Percentiles rank a stretch among this genome's conserved stretches.
These are phyloP conservation scores for Linnemannia elongata DNA, from an alignment of 192 early-diverging fungal genomes.

Conservation along the genomic window DNA sequence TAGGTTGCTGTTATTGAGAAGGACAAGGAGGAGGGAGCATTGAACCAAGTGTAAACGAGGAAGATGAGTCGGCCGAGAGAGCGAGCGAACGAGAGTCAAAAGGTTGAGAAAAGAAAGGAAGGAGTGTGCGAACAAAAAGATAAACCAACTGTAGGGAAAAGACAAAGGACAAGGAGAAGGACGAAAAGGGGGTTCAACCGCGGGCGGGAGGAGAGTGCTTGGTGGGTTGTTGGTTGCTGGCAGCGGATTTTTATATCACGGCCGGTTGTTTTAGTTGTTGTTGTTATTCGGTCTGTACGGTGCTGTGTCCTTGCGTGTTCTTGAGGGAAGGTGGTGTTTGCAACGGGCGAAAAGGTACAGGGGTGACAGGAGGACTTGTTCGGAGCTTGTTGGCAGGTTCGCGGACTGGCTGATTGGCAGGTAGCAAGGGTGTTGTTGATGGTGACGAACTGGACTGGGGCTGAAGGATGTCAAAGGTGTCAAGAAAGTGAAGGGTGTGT, in stretches of 20 bases:
- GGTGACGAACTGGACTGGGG: neutral
- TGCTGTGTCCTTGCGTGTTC: too few relatives aligned
- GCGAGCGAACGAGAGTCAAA: neutral
- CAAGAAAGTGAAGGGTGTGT: too few relatives aligned
- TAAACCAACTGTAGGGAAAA: neutral
- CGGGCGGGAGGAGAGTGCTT: neutral
- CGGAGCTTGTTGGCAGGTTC: too few relatives aligned
- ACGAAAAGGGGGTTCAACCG: constrained; percentile 2
- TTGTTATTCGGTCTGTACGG: too few relatives aligned
- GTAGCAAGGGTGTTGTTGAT: neutral
- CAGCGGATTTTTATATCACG: neutral
- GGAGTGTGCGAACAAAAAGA: neutral
- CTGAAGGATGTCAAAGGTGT: too few relatives aligned
- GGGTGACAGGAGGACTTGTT: too few relatives aligned
- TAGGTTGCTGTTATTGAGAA: neutral
- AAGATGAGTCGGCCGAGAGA: neutral
- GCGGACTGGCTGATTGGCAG: too few relatives aligned
- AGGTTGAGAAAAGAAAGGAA: neutral
- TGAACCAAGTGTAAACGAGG: neutral
- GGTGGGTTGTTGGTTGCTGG: neutral
- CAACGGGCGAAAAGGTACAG: too few relatives aligned
- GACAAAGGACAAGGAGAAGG: neutral
- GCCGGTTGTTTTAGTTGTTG: too few relatives aligned
- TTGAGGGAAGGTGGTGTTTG: too few relatives aligned
- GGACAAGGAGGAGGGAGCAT: neutral